Evolutionary conservation across 306 rosid species (phyloP).

Genomic region (Pterocarpus santalinus): DNA sequence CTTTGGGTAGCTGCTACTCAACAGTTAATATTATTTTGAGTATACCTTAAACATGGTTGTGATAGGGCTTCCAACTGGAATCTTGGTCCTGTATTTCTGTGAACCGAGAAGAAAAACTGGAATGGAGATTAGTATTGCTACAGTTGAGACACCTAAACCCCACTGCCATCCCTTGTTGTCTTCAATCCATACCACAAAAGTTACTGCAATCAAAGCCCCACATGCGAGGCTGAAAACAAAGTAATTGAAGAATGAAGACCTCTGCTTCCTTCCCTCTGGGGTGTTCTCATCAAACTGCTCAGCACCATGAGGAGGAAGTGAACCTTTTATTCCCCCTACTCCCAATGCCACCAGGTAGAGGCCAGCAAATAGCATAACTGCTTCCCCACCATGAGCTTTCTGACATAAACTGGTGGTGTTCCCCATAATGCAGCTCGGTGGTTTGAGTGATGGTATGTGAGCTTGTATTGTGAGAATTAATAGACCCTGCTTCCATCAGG

Average conservation of each 20-base stretch:
- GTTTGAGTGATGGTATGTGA: conserved; percentile 66
- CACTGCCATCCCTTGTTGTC: conserved; percentile 92
- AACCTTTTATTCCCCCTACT: conserved; percentile 92
- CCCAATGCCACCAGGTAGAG: conserved; percentile 84
- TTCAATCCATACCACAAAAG: conserved; percentile 87
- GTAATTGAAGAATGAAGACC: conserved; percentile 82
- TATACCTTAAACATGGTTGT: conserved; percentile 74
- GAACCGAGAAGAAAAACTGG: conserved; percentile 84
- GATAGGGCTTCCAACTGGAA: conserved; percentile 79
- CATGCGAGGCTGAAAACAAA: conserved; percentile 75
- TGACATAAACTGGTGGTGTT: conserved; percentile 54
- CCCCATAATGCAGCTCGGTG: conserved; percentile 62
- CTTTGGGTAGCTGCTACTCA: not conserved
- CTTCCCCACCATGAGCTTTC: conserved; percentile 58
- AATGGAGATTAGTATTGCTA: conserved; percentile 67
- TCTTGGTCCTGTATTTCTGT: conserved; percentile 64
- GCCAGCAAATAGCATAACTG: conserved; percentile 71
- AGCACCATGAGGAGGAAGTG: conserved; percentile 88
- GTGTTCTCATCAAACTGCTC: conserved; percentile 79
- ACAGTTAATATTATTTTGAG: not conserved
- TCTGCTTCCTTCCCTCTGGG: conserved; percentile 65
- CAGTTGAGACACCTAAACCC: conserved; percentile 80
- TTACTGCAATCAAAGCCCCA: conserved; percentile 82
- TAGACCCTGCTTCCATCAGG: conserved; percentile 67
- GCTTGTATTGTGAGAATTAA: conserved; percentile 78